Conservation (phyloP, 495 filamentous ascomycete genomes). For the Xeromyces bisporus region DNA sequence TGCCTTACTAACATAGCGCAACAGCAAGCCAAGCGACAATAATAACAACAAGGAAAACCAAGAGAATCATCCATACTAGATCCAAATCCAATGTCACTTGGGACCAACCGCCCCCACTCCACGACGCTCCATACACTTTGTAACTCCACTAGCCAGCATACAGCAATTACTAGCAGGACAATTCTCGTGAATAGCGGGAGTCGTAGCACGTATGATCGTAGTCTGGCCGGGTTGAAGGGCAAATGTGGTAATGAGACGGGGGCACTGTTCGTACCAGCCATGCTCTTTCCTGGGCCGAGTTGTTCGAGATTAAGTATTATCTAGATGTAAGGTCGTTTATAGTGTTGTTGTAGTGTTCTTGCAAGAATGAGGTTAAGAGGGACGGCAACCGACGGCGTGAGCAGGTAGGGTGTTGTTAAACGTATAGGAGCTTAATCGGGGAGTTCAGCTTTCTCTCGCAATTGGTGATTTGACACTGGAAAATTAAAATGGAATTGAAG, state of each 20-base stretch:
- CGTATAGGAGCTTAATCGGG: too few relatives aligned
- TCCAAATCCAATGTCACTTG: conserved; percentile 49
- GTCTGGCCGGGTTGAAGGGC: conserved; percentile 31
- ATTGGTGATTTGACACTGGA: too few relatives aligned
- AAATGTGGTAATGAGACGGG: conserved; percentile 25
- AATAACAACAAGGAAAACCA: background rate
- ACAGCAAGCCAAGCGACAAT: background rate
- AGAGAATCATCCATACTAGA: conserved; percentile 41
- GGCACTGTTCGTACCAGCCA: conserved; percentile 19
- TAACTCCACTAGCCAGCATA: conserved; percentile 49
- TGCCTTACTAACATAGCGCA: conserved; percentile 1
- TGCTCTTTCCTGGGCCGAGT: too few relatives aligned
- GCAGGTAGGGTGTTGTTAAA: too few relatives aligned
- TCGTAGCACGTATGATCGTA: conserved; percentile 58
- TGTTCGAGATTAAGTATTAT: too few relatives aligned
- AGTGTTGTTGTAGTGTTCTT: too few relatives aligned
- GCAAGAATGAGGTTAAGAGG: too few relatives aligned
- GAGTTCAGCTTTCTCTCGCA: too few relatives aligned
- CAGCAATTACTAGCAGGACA: conserved; percentile 48
- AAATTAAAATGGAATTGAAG: too few relatives aligned
- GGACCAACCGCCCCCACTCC: conserved; percentile 63
- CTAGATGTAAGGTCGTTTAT: too few relatives aligned
- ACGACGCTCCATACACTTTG: conserved; percentile 50
- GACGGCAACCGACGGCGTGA: too few relatives aligned
- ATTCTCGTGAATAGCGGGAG: conserved; percentile 76